A percentile compares a stretch with the other conserved stretches of the same genome.
These are phyloP conservation scores for Sporopachydermia lactativora DNA, from an alignment of 805 yeast species.

Conservation along the genomic window DNA sequence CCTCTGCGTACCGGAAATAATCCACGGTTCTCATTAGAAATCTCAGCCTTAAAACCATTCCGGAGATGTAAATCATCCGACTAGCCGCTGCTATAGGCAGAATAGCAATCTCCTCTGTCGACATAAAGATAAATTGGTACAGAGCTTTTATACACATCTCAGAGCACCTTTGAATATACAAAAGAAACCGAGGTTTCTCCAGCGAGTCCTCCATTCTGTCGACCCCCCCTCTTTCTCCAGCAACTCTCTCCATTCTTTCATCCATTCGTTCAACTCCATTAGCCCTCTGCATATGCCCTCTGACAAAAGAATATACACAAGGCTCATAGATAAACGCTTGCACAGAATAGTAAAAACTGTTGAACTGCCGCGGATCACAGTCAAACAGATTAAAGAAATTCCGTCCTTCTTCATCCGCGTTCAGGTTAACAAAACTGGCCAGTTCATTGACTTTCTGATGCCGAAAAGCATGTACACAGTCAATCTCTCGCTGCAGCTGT, in stretches of 20 bases:
- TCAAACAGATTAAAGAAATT: background rate
- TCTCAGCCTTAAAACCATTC: background rate
- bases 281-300: background rate
- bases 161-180: slow-evolving; percentile 32
- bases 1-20: background rate
- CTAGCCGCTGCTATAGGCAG: slow-evolving; percentile 26
- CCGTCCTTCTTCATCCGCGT: background rate
- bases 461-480: background rate
- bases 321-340: slow-evolving; percentile 59
- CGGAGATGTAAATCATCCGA: background rate
- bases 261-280: background rate
- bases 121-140: slow-evolving; percentile 31
- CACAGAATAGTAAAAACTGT: slow-evolving; percentile 38
- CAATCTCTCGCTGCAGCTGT: slow-evolving; percentile 4
- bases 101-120: slow-evolving; percentile 33
- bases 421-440: background rate
- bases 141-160: slow-evolving; percentile 37
- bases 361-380: background rate
- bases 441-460: background rate
- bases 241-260: background rate
- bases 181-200: background rate
- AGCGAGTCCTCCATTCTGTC: slow-evolving; percentile 6
- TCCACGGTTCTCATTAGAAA: background rate
- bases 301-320: slow-evolving; percentile 15
- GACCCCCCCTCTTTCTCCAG: slow-evolving; percentile 9